A percentile compares a stretch with the other conserved stretches of the same genome.
These are phyloP conservation scores for Cafeteria roenbergensis DNA, from an alignment of 108 stramenopile species.

Conservation along the genomic window DNA sequence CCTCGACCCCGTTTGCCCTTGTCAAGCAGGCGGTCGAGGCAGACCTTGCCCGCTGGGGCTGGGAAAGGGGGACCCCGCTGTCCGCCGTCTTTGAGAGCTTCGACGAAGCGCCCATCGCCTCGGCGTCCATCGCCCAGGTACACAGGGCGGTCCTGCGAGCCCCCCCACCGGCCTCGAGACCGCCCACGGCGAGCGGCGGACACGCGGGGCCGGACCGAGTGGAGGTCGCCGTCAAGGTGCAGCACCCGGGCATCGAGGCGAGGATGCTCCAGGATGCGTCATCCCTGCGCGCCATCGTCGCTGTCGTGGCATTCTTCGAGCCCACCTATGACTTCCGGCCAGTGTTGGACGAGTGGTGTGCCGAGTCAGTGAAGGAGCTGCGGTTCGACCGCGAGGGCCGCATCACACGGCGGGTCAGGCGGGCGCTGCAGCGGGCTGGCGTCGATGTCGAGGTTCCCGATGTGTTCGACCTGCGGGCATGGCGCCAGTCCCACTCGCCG, in stretches of 20 bases:
- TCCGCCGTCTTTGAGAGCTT: constrained; percentile 58
- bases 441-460: not conserved
- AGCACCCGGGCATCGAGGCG: constrained; percentile 71
- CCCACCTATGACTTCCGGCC: constrained; percentile 6
- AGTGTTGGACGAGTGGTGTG: constrained; percentile 1
- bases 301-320: constrained; percentile 10
- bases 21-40: constrained; percentile 47
- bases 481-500: not conserved
- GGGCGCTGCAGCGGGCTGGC: constrained; percentile 2
- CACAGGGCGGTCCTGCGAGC: constrained; percentile 60
- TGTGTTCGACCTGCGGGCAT: not conserved
- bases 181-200: not conserved
- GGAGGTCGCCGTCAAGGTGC: constrained; percentile 86
- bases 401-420: not conserved
- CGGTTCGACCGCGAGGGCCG: not conserved
- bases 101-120: constrained; percentile 66
- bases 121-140: constrained; percentile 78
- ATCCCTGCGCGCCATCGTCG: constrained; percentile 1
- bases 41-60: too few relatives aligned
- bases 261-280: constrained; percentile 71
- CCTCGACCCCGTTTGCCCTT: constrained; percentile 53
- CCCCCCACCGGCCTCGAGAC: not conserved
- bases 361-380: constrained; percentile 13
- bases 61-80: constrained; percentile 39
- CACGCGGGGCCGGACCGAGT: constrained; percentile 30